phyloP scores from a whole-genome alignment of 1,139 yeast species.

The Pichia norvegensis region DNA sequence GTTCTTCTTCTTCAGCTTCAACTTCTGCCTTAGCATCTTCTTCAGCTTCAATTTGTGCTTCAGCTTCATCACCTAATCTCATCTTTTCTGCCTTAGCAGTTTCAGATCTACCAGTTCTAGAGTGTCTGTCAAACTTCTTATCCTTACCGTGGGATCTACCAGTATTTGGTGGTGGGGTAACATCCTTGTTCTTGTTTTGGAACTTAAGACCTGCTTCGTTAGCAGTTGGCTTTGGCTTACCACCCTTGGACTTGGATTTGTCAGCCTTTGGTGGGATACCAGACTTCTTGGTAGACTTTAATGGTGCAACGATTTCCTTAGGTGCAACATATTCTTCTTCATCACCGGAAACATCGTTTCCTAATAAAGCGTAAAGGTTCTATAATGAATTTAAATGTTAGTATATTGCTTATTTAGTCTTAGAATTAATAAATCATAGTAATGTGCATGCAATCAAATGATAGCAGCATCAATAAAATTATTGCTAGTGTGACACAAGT shows the following conservation, averaged over 20 bases:
- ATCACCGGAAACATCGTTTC: constrained; percentile 77
- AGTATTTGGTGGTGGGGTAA: constrained; percentile 51
- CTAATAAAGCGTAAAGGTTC: constrained; percentile 51
- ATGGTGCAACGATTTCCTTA: constrained; percentile 74
- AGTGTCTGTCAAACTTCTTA: constrained; percentile 70
- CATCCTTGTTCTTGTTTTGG: constrained; percentile 64
- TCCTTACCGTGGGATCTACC: constrained; percentile 38
- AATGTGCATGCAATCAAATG: too few relatives aligned
- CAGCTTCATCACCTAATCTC: constrained; percentile 77
- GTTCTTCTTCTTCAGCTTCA: constrained; percentile 32
- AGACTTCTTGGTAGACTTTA: constrained; percentile 80
- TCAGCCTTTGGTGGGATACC: constrained; percentile 77
- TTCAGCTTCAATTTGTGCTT: constrained; percentile 58
- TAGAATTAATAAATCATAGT: too few relatives aligned
- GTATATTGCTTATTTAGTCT: neutral
- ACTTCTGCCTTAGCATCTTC: constrained; percentile 50
- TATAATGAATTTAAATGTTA: constrained; percentile 11
- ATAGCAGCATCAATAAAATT: too few relatives aligned
- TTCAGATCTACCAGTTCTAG: constrained; percentile 77
- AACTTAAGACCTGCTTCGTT: constrained; percentile 85
- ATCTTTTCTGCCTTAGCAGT: constrained; percentile 74
- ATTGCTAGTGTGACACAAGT: neutral
- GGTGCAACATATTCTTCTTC: constrained; percentile 38
- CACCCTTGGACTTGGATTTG: constrained; percentile 71
- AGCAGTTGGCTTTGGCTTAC: constrained; percentile 52